Percentiles rank a stretch among this genome's conserved stretches.
phyloP scores from a whole-genome alignment of 805 yeast species.

The Maudiozyma turicensis region DNA sequence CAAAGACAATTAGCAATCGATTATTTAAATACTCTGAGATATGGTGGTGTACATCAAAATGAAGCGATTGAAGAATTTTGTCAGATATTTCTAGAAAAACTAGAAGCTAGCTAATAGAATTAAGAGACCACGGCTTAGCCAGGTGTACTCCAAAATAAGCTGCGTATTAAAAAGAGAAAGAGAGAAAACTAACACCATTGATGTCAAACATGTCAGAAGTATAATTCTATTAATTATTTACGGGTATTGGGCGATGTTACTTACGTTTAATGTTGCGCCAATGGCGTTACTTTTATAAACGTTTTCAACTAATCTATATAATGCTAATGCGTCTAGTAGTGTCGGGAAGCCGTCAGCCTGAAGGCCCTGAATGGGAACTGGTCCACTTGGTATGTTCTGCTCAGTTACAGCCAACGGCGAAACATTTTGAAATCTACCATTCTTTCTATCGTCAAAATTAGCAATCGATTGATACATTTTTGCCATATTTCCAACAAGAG shows the following conservation, averaged over 20 bases:
- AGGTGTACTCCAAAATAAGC: not conserved
- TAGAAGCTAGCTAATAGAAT: not conserved
- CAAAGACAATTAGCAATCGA: conserved; percentile 45
- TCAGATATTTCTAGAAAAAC: conserved; percentile 12
- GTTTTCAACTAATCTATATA: conserved; percentile 10
- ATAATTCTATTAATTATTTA: not conserved
- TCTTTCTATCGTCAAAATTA: conserved; percentile 5
- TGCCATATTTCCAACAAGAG: conserved; percentile 14
- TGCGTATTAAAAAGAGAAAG: not conserved
- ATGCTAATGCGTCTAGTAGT: conserved; percentile 13
- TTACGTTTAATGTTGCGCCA: conserved; percentile 6
- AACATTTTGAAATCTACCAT: too few relatives aligned
- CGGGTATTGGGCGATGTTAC: conserved; percentile 3
- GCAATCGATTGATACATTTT: conserved; percentile 14
- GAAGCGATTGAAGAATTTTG: conserved; percentile 58
- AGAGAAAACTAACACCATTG: not conserved
- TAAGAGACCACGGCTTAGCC: not conserved
- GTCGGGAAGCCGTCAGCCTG: conserved; percentile 15
- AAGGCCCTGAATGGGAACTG: conserved; percentile 10
- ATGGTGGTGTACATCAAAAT: conserved; percentile 53
- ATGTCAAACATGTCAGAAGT: not conserved
- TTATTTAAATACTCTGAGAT: conserved; percentile 46
- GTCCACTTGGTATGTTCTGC: not conserved
- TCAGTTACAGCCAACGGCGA: not conserved
- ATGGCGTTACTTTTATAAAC: conserved; percentile 10